Evolutionary conservation across 768 basidiomycete genomes (phyloP), one percentile per base, ranked within the genome.

Genomic region (Tylopilus subfusipes): DNA sequence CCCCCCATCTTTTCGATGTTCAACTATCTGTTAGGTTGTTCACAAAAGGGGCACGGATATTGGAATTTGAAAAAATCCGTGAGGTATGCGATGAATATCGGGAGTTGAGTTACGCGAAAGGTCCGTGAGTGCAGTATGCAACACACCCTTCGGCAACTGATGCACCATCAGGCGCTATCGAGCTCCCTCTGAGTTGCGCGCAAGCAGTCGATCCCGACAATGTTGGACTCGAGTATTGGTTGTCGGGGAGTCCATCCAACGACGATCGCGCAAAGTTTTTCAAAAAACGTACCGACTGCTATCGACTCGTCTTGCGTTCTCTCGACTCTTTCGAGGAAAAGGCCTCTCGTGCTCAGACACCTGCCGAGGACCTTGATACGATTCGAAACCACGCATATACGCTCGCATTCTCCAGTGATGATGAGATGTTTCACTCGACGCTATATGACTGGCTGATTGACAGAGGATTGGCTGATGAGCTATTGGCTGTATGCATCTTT

Each of bases 361-460:
- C 69, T 46, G 60, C 69, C 19, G 80, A 80, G 33, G 83, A 86
- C 45, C 79, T 82, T 8, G 89, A 92, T 57, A 76, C 82, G 13
- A 83, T 90, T n/a, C 82, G 90, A 49, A 81, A 79, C 45, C 87
- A 90, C 65, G 93, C 94, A 0, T 97, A 94, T 67, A 85, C 88
- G 33, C 78, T 94, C 53, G 91, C 93, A 1, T 87, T 98, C 53
- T 76, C 82, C 7, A 86, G 86, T 62, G 82, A 88, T 30, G 97
- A 98, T 68, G 87, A 93, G 62, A 83, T 95, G 74, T 98, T 98
- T 74, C 94, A 98, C 71, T 93, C 88, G 30, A 86, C 85, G 18
- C 69, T 99, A 54, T 99, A 99, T 65, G 93, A 97, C 62, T 98
- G 97, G 97, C 76, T 95, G 46, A 88, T 97, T 42, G 74, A 75